These are phyloP conservation scores for Thermomucor indicae-seudaticae DNA, from an alignment of 371 early-diverging fungal genomes.

Conservation along the genomic window DNA sequence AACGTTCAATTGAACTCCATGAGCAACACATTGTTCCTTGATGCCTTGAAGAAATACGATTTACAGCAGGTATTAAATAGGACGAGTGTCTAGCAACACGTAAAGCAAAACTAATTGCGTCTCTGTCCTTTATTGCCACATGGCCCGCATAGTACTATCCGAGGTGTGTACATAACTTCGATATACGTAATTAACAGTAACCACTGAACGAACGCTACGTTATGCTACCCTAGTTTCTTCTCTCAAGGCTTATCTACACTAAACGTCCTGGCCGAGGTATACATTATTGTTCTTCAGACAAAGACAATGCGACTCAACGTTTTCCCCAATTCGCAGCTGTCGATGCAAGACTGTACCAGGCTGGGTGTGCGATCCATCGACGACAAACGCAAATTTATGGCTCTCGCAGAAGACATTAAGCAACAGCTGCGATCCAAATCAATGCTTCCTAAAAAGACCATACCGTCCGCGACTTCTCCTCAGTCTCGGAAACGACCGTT, in stretches of 20 bases:
- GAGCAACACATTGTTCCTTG: constrained; percentile 14
- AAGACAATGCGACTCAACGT: too few species aligned
- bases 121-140: not conserved
- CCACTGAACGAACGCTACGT: not conserved
- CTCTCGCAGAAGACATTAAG: constrained; percentile 19
- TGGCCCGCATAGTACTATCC: constrained; percentile 15
- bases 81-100: not conserved
- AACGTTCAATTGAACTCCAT: too few species aligned
- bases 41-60: constrained; percentile 16
- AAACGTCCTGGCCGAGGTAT: constrained; percentile 13
- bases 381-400: constrained; percentile 25
- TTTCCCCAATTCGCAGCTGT: too few species aligned
- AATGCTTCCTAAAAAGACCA: not conserved
- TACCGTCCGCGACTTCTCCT: constrained; percentile 1
- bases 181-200: not conserved
- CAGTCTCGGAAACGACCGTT: constrained; percentile 10
- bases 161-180: constrained; percentile 1
- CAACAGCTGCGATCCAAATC: constrained; percentile 5
- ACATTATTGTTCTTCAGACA: not conserved
- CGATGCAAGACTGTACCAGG: constrained; percentile 23
- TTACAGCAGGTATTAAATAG: constrained; percentile 20
- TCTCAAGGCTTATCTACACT: constrained; percentile 16
- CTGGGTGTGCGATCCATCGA: constrained; percentile 24
- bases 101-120: not conserved
- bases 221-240: constrained; percentile 5